phyloP scores from a whole-genome alignment of 768 basidiomycete species.

The Tricholoma sp. region DNA sequence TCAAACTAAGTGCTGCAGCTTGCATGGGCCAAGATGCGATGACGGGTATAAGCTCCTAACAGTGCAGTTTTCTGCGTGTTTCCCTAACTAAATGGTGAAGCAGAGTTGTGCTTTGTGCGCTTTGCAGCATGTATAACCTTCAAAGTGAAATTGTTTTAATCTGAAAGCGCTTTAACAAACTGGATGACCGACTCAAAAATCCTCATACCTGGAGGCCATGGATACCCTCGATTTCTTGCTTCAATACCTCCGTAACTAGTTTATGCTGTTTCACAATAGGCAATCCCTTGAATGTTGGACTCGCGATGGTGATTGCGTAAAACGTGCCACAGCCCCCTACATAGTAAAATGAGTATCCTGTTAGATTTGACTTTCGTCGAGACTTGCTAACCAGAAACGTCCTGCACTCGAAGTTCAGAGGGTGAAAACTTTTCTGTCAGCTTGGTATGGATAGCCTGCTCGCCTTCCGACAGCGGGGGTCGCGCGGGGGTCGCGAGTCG shows the following conservation, averaged over 20 bases:
- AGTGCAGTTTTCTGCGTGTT: neutral
- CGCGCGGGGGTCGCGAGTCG: constrained; percentile 15
- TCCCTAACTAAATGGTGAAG: neutral
- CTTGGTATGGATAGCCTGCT: constrained; percentile 66
- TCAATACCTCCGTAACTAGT: constrained; percentile 79
- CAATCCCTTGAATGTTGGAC: constrained; percentile 80
- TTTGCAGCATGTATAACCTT: too few relatives aligned
- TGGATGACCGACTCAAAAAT: neutral
- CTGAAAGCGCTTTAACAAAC: neutral
- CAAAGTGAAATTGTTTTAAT: neutral
- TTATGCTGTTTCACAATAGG: constrained; percentile 90
- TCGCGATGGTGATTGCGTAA: constrained; percentile 88
- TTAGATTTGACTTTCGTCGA: neutral
- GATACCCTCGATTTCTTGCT: constrained; percentile 84
- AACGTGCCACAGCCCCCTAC: constrained; percentile 96
- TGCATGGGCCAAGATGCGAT: neutral
- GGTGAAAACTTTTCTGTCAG: constrained; percentile 73
- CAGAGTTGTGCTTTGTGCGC: neutral
- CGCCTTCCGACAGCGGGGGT: constrained; percentile 42
- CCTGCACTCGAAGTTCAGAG: constrained; percentile 78
- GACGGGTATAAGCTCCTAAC: neutral
- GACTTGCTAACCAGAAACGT: constrained; percentile 73
- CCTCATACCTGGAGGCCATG: constrained; percentile 85
- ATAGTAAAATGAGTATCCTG: neutral
- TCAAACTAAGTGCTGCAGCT: neutral